Evolutionary conservation across 2,329 filamentous ascomycete genomes (phyloP).

Genomic region (Cadophora luteo-olivacea): DNA sequence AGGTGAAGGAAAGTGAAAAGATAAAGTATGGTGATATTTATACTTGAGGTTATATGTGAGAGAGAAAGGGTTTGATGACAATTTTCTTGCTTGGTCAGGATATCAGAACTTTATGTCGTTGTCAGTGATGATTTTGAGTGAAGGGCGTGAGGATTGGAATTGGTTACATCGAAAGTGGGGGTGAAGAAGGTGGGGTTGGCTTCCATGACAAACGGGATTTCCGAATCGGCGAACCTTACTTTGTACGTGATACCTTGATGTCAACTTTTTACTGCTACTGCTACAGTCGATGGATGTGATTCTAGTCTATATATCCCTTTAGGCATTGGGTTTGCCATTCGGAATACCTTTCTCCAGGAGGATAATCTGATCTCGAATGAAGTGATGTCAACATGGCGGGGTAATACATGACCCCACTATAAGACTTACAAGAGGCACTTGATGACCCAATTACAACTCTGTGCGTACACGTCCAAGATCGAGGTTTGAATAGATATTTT

Average conservation of each 20-base stretch:
- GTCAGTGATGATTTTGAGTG: background rate
- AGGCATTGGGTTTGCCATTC: too few relatives aligned
- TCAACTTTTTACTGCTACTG: background rate
- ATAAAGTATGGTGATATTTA: background rate
- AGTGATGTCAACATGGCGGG: too few relatives aligned
- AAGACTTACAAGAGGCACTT: too few relatives aligned
- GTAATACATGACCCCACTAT: too few relatives aligned
- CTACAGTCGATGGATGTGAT: background rate
- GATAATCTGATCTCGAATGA: too few relatives aligned
- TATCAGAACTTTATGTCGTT: background rate
- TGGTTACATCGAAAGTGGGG: background rate
- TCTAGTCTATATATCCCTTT: background rate
- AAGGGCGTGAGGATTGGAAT: background rate
- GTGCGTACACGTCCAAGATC: too few relatives aligned
- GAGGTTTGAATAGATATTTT: too few relatives aligned
- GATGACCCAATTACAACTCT: too few relatives aligned
- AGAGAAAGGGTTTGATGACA: background rate
- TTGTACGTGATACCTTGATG: background rate
- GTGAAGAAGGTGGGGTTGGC: background rate
- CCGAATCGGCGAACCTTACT: background rate
- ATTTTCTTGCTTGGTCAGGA: background rate
- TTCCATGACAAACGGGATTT: background rate
- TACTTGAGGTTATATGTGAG: background rate
- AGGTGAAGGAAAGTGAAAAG: background rate
- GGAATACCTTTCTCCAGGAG: too few relatives aligned